Evolutionary conservation across 345 rosid genomes (phyloP).

Genomic region (Salix udensis): DNA sequence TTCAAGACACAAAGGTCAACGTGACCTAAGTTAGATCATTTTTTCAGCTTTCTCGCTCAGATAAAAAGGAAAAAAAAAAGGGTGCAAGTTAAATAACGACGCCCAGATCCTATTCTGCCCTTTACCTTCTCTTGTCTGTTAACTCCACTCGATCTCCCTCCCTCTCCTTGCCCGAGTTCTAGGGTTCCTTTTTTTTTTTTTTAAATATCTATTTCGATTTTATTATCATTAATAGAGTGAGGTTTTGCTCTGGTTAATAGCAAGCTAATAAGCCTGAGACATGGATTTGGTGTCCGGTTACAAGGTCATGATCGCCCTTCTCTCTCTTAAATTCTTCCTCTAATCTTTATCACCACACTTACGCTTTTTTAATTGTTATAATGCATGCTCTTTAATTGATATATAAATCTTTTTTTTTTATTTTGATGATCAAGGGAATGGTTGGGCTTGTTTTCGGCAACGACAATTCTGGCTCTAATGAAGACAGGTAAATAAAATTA

Average conservation of each 20-base stretch:
- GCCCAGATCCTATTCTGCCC: not conserved
- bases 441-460: constrained; percentile 90
- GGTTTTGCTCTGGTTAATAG: not conserved
- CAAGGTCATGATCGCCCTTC: constrained; percentile 40
- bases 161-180: not conserved
- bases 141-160: not conserved
- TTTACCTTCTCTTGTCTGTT: not conserved
- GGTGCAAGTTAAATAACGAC: not conserved
- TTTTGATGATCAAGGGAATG: constrained; percentile 54
- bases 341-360: not conserved
- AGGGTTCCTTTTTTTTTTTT: not conserved
- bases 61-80: not conserved
- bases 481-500: constrained; percentile 51
- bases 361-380: not conserved
- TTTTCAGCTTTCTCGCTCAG: too few species aligned
- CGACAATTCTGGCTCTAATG: constrained; percentile 69
- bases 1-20: too few species aligned
- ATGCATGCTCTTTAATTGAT: too few species aligned
- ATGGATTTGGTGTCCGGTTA: constrained; percentile 94
- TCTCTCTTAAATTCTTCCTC: not conserved
- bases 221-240: not conserved
- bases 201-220: not conserved
- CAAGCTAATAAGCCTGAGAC: constrained; percentile 11
- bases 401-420: too few species aligned
- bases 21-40: too few species aligned